Evolutionary conservation across 2,329 filamentous ascomycete genomes (phyloP), one percentile per base, ranked within the genome.

Genomic region (Phyllosticta citribraziliensis): DNA sequence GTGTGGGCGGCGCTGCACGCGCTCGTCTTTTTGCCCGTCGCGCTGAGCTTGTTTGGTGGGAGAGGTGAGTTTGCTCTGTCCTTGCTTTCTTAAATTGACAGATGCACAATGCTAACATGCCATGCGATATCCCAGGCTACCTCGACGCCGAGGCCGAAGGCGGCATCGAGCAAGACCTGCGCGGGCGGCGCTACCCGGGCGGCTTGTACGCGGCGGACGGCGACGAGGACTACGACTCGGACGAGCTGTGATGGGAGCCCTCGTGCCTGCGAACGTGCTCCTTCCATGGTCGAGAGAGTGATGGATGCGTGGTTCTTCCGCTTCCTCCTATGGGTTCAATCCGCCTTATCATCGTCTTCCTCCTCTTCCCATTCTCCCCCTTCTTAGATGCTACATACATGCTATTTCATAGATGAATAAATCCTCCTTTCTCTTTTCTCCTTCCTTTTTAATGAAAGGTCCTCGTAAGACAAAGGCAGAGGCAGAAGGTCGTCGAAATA

Each of bases 1-100:
- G 73, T 95, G 10, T 93, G 96, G 73, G 95, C 92, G 2, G 90
- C 90, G 8, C 82, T 87, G 10, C 94, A 99, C 73, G 91, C 94
- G 0, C 79, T 99, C 55, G 83, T 99, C 8, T 96, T 97, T 73
- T 78, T 99, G 67, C 94, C 94, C 0, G 94, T 97, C 0, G 88
- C 89, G 1, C 79, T 99, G 66, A 95, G 89, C 70, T 79, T 97
- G 56, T 81, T 89, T 57, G 94, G 94, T 19, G 94, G 94, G 1
- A 84, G 87, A 66, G 92, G 82, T 84, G 73, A 70, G 53, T 58
- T 55, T 20, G n/a, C 20, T 3, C 59, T 24, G 25, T 27, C 10
- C 57, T 10, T 30, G 22, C 52, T 14, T 1, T 51, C 11, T 63
- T 66, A n/a, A n/a, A n/a, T n/a, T n/a, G n/a, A n/a, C n/a, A n/a